Conservation (phyloP, 202 grass and related monocot genomes). For the Dendrocalamus latiflorus region DNA sequence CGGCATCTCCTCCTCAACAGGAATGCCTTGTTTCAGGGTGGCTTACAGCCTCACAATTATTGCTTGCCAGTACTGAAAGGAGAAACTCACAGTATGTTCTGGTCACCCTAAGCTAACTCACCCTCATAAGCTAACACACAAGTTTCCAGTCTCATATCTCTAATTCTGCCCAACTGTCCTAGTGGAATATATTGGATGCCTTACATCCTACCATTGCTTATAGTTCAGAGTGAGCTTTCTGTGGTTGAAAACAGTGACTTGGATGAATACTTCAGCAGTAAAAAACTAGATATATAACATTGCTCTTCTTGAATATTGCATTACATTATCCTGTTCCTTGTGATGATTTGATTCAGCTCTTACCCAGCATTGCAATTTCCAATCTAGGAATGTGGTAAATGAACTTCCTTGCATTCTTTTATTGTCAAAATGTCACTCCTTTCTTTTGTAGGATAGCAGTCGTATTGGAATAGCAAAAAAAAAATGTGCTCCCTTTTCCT, state of each 20-base stretch:
- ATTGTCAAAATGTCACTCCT: neutral
- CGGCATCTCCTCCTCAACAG: slow-evolving; percentile 89
- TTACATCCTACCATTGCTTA: neutral
- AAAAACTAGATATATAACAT: neutral
- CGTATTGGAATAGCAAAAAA: neutral
- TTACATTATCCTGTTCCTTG: slow-evolving; percentile 9
- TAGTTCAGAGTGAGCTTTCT: neutral
- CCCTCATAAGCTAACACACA: neutral
- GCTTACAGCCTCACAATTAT: slow-evolving; percentile 86
- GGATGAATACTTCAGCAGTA: neutral
- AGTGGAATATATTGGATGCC: neutral
- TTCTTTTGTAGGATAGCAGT: neutral
- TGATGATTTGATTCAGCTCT: neutral
- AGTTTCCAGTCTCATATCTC: neutral
- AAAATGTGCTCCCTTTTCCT: neutral
- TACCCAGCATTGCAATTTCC: neutral
- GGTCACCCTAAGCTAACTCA: neutral
- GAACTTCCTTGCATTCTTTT: neutral
- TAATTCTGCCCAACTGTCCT: neutral
- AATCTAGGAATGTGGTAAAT: neutral
- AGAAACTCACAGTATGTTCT: slow-evolving; percentile 82
- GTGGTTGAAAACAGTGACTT: neutral
- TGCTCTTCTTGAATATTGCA: neutral
- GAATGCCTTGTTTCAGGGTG: slow-evolving; percentile 95
- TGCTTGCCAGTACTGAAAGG: slow-evolving; percentile 90